phyloP scores from a whole-genome alignment of 1,284 basidiomycete genomes.

The Sanguinoderma infundibulare region DNA sequence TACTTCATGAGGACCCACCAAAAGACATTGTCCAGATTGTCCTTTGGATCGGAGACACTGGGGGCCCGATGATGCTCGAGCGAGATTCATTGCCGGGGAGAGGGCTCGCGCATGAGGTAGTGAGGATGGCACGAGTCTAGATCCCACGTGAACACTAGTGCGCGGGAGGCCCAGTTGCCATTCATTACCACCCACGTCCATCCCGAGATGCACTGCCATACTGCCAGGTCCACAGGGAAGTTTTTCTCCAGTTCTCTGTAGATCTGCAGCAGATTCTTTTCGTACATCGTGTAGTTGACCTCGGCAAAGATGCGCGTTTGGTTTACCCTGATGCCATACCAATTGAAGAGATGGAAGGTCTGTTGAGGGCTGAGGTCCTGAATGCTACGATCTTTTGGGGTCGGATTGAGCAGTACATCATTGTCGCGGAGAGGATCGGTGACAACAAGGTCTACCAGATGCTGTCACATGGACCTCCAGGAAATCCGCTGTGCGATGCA shows the following conservation, averaged over 20 bases:
- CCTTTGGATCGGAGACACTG: neutral
- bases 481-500: too few relatives aligned
- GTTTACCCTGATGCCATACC: neutral
- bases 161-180: neutral
- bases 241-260: neutral
- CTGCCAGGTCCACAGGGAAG: neutral
- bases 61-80: neutral
- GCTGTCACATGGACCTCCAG: too few relatives aligned
- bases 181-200: neutral
- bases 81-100: neutral
- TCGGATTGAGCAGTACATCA: neutral
- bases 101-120: neutral
- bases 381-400: neutral
- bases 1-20: neutral
- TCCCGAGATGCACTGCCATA: neutral
- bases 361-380: neutral
- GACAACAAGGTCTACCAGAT: too few relatives aligned
- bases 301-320: neutral
- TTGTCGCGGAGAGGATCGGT: too few relatives aligned
- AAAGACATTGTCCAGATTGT: neutral
- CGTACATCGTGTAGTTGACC: neutral
- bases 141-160: neutral
- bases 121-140: neutral
- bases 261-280: neutral
- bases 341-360: neutral